Percentiles rank a stretch among this genome's conserved stretches.
phyloP scores from a whole-genome alignment of 345 rosid genomes.

The Brassica incana region DNA sequence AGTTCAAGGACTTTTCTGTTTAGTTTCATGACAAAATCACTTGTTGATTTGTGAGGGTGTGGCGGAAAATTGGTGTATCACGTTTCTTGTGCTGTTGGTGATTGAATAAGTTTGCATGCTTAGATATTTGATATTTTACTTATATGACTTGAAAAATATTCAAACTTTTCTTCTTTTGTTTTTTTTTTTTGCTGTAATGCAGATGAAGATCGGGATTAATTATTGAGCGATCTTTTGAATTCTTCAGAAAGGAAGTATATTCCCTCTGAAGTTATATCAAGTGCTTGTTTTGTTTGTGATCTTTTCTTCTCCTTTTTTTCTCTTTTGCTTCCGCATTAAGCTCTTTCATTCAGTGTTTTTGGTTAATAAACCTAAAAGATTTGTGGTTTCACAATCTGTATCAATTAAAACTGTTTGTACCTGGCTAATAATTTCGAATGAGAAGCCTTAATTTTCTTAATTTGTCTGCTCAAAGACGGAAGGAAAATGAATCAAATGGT shows the following conservation, averaged over 20 bases:
- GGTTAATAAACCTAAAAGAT: slow-evolving; percentile 24
- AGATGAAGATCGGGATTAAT: slow-evolving; percentile 43
- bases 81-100: background rate
- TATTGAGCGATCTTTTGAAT: background rate
- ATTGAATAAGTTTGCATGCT: background rate
- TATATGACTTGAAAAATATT: background rate
- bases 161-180: background rate
- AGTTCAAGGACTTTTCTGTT: background rate
- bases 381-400: slow-evolving; percentile 26
- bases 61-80: background rate
- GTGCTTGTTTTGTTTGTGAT: slow-evolving; percentile 33
- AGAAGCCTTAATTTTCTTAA: slow-evolving; percentile 13
- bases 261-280: slow-evolving; percentile 1
- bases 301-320: slow-evolving; percentile 9
- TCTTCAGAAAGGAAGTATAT: background rate
- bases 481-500: too few relatives aligned
- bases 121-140: background rate
- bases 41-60: background rate
- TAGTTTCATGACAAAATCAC: background rate
- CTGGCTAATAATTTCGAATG: slow-evolving; percentile 36
- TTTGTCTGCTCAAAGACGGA: too few relatives aligned
- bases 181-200: slow-evolving; percentile 15
- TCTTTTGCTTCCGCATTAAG: slow-evolving; percentile 27
- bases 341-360: slow-evolving; percentile 8
- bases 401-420: slow-evolving; percentile 25